Base-by-base conservation (phyloP, 352 stramenopile species). In the Phytophthora cactorum region DNA sequence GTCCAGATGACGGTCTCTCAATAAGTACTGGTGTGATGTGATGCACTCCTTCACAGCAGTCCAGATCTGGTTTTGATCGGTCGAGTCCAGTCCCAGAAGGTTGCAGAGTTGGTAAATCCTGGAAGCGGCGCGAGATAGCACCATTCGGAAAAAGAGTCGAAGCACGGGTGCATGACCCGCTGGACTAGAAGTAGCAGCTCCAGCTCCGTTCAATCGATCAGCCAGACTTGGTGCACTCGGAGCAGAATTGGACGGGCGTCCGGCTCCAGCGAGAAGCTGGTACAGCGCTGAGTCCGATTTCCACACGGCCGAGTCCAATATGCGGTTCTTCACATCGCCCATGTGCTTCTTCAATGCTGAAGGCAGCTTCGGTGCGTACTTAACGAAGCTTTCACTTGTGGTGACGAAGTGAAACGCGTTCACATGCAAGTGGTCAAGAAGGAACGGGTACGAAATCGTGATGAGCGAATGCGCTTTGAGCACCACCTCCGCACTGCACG, bases 361-460 rank as follows among this genome's bases (percentile, higher is more conserved):
- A n/a, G 89, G 89, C 10, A 96, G 66, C 14, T 75, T 78, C 17
- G 88, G 86, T 10, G 80, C 82, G 51, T 93, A 88, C 69, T 93
- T 93, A 32, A 95, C 87, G 46, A 96, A 95, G 59, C 85, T 95
- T 66, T 95, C 89, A 34, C 93, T 88, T 11, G 92, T 90, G 15
- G 91, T 94, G 11, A 87, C 87, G 58, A 96, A 95, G 63, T 96
- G 87, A 59, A 96, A 95, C 12, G 84, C 86, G 56, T 90, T 90
- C 32, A 96, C 88, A 22, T 81, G 77, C 44, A 93, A 67, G 14
- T 81, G 86, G 5, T 89, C 82, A 17, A 95, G 72, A 51, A 96
- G 51, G 34, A 92, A 90, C 17, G 89, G 89, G 47, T 95, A 96
- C 31, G 86, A 92, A 8, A 95, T 73, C 32, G 89, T 95, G 47